These are phyloP conservation scores for Apiotrichum porosum DNA, from an alignment of 1,284 basidiomycete genomes.

Conservation along the genomic window DNA sequence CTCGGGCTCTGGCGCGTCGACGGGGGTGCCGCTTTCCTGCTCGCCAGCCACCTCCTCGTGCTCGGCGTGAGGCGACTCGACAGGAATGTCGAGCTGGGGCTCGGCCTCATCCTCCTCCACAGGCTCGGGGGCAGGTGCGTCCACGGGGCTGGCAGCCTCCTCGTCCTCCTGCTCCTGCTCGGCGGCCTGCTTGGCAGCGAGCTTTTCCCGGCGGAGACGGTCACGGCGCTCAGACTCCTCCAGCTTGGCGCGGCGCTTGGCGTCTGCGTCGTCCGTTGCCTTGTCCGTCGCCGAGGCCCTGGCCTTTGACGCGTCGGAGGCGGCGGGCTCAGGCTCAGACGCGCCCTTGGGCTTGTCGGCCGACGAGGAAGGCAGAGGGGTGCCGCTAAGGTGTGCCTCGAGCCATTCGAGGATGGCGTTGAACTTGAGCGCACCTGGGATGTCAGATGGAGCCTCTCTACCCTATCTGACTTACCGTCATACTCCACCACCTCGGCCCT, in stretches of 20 bases:
- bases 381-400: constrained; percentile 13
- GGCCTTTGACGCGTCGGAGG: constrained; percentile 7
- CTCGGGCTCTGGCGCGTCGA: constrained; percentile 1
- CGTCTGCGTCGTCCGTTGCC: constrained; percentile 15
- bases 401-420: constrained; percentile 45
- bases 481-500: constrained; percentile 28
- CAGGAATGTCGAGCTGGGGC: neutral
- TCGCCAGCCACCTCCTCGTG: neutral
- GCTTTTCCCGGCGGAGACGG: constrained; percentile 30
- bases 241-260: constrained; percentile 21
- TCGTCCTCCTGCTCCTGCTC: neutral
- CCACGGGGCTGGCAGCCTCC: constrained; percentile 9
- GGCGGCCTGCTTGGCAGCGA: constrained; percentile 19
- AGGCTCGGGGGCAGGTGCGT: constrained; percentile 11
- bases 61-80: neutral
- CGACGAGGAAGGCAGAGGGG: neutral
- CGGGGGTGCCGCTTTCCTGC: neutral
- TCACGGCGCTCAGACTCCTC: constrained; percentile 41
- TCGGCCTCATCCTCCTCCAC: constrained; percentile 4
- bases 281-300: constrained; percentile 10
- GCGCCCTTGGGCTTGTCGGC: neutral
- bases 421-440: constrained; percentile 44
- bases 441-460: neutral
- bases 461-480: constrained; percentile 27
- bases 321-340: constrained; percentile 9